Percentiles rank a stretch among this genome's conserved stretches.
These are phyloP conservation scores for Eimeria acervulina DNA, from an alignment of 169 alveolate genomes.

Conservation along the genomic window DNA sequence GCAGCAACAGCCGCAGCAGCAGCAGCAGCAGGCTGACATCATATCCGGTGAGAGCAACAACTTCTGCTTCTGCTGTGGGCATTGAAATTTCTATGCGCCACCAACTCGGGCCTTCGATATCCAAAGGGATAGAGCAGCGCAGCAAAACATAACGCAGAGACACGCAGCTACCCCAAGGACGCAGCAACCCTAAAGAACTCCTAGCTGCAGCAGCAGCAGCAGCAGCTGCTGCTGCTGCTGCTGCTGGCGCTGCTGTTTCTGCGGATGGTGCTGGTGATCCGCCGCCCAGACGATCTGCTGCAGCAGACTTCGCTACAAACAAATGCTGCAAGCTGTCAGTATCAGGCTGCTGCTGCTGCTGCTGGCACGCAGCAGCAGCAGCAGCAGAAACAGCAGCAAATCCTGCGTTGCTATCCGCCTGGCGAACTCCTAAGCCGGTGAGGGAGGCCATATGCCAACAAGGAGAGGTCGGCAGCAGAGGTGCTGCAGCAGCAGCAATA, in stretches of 20 bases:
- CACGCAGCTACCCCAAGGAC: constrained; percentile 25
- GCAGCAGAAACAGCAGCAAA: neutral
- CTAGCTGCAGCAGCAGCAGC: neutral
- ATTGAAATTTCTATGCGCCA: constrained; percentile 35
- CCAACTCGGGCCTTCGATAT: neutral
- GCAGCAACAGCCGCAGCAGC: neutral
- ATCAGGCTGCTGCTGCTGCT: neutral
- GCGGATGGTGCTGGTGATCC: neutral
- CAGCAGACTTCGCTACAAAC: neutral
- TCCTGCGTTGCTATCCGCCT: neutral
- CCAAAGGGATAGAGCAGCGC: neutral
- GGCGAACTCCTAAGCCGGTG: constrained; percentile 46
- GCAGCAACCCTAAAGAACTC: constrained; percentile 1
- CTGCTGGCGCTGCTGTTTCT: constrained; percentile 6
- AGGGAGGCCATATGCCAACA: constrained; percentile 25
- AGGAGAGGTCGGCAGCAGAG: constrained; percentile 37
- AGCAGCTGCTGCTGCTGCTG: neutral
- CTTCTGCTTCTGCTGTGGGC: constrained; percentile 40
- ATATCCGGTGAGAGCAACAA: constrained; percentile 33
- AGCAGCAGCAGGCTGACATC: neutral
- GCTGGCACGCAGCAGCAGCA: neutral
- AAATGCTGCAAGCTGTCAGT: neutral
- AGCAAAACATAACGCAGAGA: constrained; percentile 46
- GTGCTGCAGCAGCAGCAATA: constrained; percentile 63
- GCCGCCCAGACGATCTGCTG: neutral